Base-by-base conservation (phyloP, 2,329 filamentous ascomycete genomes). In the Cadophora sp. region DNA sequence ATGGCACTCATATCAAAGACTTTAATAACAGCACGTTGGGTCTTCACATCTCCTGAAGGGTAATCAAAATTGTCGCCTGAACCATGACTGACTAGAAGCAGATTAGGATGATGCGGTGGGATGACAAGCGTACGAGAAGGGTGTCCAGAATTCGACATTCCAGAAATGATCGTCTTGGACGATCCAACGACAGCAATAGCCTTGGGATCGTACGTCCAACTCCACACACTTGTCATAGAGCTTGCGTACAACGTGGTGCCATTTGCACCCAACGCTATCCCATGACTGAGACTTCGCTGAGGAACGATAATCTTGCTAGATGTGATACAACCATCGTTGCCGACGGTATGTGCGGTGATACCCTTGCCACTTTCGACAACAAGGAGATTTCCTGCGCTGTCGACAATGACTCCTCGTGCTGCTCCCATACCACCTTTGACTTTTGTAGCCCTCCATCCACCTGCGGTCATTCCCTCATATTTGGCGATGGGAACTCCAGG, bases 231-330 rank as follows among this genome's bases (percentile, higher is more conserved):
- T 8, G 71, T 70, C 55, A 66, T 67, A 34, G 68, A 68, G 64
- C 70, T 73, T 19, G 71, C 71, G 55, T 72, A 73, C 19, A 72
- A 48, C 1, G 67, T 73, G 22, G 68, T 73, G 1, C 67, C 64
- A 59, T 72, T 69, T 26, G 61, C 53, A 43, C 62, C 68, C 12
- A 73, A 58, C 1, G 43, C 55, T 16, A 70, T 70, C 2, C 68
- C 68, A 55, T 68, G 68, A 31, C 58, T 70, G 51, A 70, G 63
- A 29, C 60, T 70, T 19, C 34, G 37, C 24, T 68, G 65, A 22
- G 50, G 40, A 1, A 70, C 63, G 7, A 70, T 53, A 1, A 53
- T 68, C 61, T 68, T 70, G 46, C 62, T 70, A 11, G 65, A 67
- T 9, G 58, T 50, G 29, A 67, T 65, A 43, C 65, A 70, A 4